Percentiles rank a stretch among this genome's conserved stretches.
Evolutionary conservation across 1,284 basidiomycete species (phyloP).

Genomic region (Ceratobasidium sp.): DNA sequence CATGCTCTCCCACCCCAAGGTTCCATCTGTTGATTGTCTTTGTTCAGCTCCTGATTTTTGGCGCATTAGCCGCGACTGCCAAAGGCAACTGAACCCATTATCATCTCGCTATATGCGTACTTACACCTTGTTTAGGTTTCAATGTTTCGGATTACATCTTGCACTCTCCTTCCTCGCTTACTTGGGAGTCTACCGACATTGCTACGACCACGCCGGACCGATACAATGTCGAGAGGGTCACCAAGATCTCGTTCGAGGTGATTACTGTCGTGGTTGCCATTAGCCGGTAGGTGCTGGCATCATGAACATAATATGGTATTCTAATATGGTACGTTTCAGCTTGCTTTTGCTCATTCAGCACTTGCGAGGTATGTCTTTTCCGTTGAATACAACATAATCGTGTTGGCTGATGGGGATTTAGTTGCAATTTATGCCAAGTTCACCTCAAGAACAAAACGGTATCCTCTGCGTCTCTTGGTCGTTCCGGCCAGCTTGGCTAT

Average conservation of each 20-base stretch:
- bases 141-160: neutral
- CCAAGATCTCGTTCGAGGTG: neutral
- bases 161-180: slow-evolving; percentile 6
- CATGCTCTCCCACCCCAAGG: neutral
- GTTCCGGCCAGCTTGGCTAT: slow-evolving; percentile 14
- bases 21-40: slow-evolving; percentile 9
- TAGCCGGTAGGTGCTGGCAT: slow-evolving; percentile 4
- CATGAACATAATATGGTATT: neutral
- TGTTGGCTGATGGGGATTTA: too few species aligned
- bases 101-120: neutral
- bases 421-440: slow-evolving; percentile 33
- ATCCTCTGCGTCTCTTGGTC: slow-evolving; percentile 23
- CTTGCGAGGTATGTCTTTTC: slow-evolving; percentile 31
- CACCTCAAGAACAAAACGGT: slow-evolving; percentile 3
- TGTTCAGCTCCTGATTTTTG: neutral
- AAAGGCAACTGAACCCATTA: neutral
- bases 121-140: neutral
- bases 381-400: too few species aligned
- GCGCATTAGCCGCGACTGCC: neutral
- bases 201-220: neutral
- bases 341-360: neutral
- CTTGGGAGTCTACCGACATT: slow-evolving; percentile 1
- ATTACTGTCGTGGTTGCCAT: neutral
- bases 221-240: neutral
- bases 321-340: neutral